Conservation (phyloP, 345 rosid genomes). For the Gossypium rotundifolium region DNA sequence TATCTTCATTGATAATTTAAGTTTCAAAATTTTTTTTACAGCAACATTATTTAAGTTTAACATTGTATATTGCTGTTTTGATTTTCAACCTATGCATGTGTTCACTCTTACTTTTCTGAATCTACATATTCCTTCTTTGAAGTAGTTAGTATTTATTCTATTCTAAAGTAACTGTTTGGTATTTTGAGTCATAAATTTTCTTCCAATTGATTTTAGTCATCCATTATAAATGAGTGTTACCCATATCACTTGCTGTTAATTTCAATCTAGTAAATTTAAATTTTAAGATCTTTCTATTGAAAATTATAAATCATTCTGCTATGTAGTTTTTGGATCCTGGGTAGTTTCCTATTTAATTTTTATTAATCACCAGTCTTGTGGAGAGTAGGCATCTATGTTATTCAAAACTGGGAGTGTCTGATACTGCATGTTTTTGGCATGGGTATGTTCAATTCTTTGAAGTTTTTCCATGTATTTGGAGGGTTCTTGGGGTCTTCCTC, state of each 20-base stretch:
- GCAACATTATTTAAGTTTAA: background rate
- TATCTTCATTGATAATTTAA: background rate
- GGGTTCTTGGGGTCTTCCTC: background rate
- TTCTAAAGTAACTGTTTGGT: background rate
- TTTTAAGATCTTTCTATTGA: background rate
- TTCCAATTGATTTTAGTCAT: constrained; percentile 6
- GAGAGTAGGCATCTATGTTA: background rate
- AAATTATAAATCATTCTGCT: background rate
- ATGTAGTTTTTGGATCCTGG: background rate
- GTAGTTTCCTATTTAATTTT: background rate
- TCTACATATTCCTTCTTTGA: background rate
- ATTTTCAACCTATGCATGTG: background rate
- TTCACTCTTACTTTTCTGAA: background rate
- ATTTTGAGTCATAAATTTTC: background rate
- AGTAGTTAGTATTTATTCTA: background rate
- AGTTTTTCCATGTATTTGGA: background rate
- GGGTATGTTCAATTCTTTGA: background rate
- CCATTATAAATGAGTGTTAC: background rate
- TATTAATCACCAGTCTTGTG: background rate
- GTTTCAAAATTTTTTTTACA: background rate
- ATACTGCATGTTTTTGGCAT: background rate
- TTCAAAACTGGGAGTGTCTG: background rate
- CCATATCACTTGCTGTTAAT: background rate
- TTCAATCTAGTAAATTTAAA: background rate
- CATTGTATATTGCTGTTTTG: background rate